Base-by-base conservation (phyloP, 2,329 filamentous ascomycete species). In the Periconia sp. region DNA sequence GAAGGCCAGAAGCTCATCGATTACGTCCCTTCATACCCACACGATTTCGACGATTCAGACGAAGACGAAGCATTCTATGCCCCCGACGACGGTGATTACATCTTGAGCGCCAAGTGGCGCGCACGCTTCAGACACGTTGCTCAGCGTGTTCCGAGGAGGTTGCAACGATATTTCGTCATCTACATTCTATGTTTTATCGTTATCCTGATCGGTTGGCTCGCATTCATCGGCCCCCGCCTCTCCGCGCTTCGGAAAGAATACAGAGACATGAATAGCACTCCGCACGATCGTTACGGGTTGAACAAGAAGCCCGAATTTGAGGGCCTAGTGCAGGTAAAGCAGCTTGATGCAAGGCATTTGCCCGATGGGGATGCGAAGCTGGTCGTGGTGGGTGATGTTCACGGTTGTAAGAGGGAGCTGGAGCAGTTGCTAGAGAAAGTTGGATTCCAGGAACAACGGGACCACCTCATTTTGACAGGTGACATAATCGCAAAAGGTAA, bases 311-410 rank as follows among this genome's bases (percentile, higher is more conserved):
- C 80, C 13, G 66, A 68, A 8, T 81, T 83, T 56, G 74, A 76
- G 45, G 76, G 76, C 55, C 73, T 85, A 63, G 73, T 80, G 11
- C 77, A 80, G 43, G 64, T 86, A 47, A 74, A 75, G 60, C 74
- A 75, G 14, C 62, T 87, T 58, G 77, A 83, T 59, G 61, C 74
- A 23, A 60, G 69, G 3, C 67, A 81, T 46, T 57, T 84, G 13
- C 82, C 82, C 11, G 60, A 67, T 41, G 64, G 66, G 37, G 69
- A 74, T 30, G 84, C 82, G 50, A 80, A 92, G 17, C 77, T 99
- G 20, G 79, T 97, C 33, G 80, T 97, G 56, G 80, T 97, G 33
- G 93, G 94, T 50, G 94, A 99, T 75, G 91, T 97, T 14, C 93
- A 97, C 76, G 94, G 94, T 46, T 94, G 94, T 78, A 85, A 85